Base-by-base conservation (phyloP, 345 rosid genomes). In the Pugionium cornutum region DNA sequence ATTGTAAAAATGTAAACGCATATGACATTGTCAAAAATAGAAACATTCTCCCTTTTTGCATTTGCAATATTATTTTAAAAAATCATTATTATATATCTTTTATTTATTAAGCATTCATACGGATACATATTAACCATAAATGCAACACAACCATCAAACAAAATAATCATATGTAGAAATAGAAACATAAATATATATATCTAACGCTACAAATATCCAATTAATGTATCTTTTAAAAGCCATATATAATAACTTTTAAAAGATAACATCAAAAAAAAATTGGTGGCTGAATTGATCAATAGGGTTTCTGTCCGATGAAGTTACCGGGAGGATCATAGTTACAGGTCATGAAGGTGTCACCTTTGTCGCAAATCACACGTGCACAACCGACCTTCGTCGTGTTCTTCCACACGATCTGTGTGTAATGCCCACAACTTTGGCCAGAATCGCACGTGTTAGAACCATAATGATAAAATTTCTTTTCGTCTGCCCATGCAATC, bases 261-360 rank as follows among this genome's bases (percentile, higher is more conserved):
- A 30, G n/a, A 62, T 25, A 45, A 58, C 58, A 55, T 26, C 54
- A 61, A 47, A 36, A 47, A 61, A 7, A 67, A 36, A 29, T 2
- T n/a, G 3, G n/a, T 9, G 54, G 57, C 62, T 54, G 36, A 62
- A 54, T 36, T 5, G 9, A 54, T 81, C 58, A 86, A 42, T 86
- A 89, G 4, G 96, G 97, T 67, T 73, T 80, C 64, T 87, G 80
- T 37, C 98, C 98, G n/a, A 78, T 51, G 64, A 86, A 89, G 49
- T 86, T 92, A 6, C 98, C 98, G 0, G 80, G 82, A 34, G 97
- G 98, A 61, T 89, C 87, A 58, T 89, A 92, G 51, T 92, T 92
- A 69, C 98, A 89, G 5, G 96, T 89, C 83, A 89, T 92, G 66
- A 92, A 89, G 65, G 86, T 94, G 55, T 84, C 94, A 44, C 97